Evolutionary conservation across 2,329 filamentous ascomycete genomes (phyloP).

Genomic region (Daldinia eschscholtzii): DNA sequence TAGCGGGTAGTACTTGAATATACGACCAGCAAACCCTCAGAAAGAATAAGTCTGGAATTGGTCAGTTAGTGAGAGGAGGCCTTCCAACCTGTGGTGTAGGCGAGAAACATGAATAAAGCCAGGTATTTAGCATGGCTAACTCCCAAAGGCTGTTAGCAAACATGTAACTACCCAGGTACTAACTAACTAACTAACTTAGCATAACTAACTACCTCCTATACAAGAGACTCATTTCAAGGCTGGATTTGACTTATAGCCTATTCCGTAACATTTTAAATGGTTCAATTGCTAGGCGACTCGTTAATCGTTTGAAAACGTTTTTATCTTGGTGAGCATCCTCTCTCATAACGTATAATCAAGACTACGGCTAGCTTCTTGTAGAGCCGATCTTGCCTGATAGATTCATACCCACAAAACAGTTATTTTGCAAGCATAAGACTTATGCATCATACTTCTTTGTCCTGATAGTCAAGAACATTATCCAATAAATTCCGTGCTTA

Average conservation of each 20-base stretch:
- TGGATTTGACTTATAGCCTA: background rate
- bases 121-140: background rate
- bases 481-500: slow-evolving; percentile 76
- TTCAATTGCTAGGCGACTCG: slow-evolving; percentile 5
- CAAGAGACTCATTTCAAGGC: background rate
- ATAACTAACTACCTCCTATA: background rate
- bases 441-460: slow-evolving; percentile 15
- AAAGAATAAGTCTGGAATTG: background rate
- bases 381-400: slow-evolving; percentile 1
- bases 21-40: background rate
- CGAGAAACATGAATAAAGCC: background rate
- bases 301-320: slow-evolving; percentile 13
- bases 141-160: no score
- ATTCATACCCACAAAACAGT: slow-evolving; percentile 20
- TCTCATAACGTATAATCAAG: slow-evolving; percentile 34
- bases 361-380: slow-evolving; percentile 9
- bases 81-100: background rate
- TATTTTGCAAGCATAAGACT: slow-evolving; percentile 27
- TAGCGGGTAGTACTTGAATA: background rate
- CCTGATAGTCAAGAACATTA: slow-evolving; percentile 60
- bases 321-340: slow-evolving; percentile 2
- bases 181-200: background rate
- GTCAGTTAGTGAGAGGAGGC: background rate
- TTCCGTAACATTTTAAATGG: background rate
- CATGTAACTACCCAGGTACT: no score